Conservation (phyloP, 2,329 filamentous ascomycete species). For the Fusarium piperis region DNA sequence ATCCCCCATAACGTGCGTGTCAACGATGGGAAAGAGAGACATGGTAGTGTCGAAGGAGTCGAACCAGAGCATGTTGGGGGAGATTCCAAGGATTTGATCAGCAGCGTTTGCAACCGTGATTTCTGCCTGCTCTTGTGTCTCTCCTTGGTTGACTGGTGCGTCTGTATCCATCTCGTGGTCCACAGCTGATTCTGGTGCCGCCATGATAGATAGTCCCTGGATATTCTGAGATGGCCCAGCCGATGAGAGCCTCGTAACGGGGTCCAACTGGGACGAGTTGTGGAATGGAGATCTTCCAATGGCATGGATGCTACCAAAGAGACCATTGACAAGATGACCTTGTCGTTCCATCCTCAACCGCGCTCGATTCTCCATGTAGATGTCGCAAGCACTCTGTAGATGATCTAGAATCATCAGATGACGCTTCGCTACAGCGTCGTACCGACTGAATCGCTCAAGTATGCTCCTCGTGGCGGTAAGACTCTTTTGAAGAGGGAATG, state of each 20-base stretch:
- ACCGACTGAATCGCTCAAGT: constrained; percentile 33
- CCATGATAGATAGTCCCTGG: constrained; percentile 4
- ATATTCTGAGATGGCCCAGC: not conserved
- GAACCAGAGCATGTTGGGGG: constrained; percentile 41
- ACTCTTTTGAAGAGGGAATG: constrained; percentile 44
- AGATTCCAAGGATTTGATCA: constrained; percentile 37
- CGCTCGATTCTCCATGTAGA: constrained; percentile 36
- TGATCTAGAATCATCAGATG: constrained; percentile 39
- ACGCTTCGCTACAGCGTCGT: constrained; percentile 35
- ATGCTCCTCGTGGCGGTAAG: constrained; percentile 36
- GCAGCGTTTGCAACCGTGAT: constrained; percentile 16
- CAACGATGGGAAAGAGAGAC: constrained; percentile 39
- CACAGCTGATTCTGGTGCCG: not conserved
- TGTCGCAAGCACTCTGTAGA: constrained; percentile 35
- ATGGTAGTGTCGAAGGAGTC: constrained; percentile 41
- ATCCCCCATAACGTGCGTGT: constrained; percentile 31
- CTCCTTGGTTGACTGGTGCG: not conserved
- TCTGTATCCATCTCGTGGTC: not conserved
- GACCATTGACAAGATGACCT: constrained; percentile 34
- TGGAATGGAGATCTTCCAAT: constrained; percentile 26
- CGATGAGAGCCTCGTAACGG: not conserved
- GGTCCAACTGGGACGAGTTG: not conserved
- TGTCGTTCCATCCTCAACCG: constrained; percentile 37
- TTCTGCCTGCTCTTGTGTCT: constrained; percentile 12
- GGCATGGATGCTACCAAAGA: constrained; percentile 37